Evolutionary conservation across 2,329 filamentous ascomycete genomes (phyloP), one percentile per base, ranked within the genome.

Genomic region (Sporothrix curviconia): DNA sequence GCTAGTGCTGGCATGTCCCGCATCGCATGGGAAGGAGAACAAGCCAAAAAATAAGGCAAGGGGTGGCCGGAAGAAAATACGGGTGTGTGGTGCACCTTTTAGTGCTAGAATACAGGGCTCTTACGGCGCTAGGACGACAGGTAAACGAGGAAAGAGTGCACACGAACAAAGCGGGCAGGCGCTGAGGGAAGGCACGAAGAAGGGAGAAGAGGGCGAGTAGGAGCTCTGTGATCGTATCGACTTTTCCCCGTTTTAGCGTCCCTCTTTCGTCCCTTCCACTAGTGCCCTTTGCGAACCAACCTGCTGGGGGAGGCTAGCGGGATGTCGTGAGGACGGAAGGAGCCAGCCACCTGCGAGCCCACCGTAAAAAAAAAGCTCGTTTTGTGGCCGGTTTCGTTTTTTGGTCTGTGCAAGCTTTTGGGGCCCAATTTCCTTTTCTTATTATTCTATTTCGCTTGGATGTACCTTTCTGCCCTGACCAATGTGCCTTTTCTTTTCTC

Each of bases 301-400:
- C 50, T 53, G 50, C 25, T 53, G 50, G 50, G 37, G 50, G 50
- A 53, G 50, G 9, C 50, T 53, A 53, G 50, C 24, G 50, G 50
- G 24, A 42, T 43, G 42, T 42, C 14, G 37, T 42, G 25, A 30
- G 42, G 25, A 42, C 37, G 47, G 47, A 24, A 12, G 17, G 32
- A 34, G n/a, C n/a, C n/a, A n/a, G n/a, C n/a, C n/a, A n/a, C n/a
- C n/a, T 4, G 32, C 9, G 40, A 43, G n/a, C n/a, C 44, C 44
- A 34, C 25, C 9, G n/a, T 19, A 25, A 37, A 25, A 50, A 24
- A 19, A 17, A 4, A 36, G 46, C 30, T 34, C 46, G 24, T n/a
- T 50, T 17, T 19, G 19, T 37, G 14, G 19, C 47, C 47, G 37
- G 37, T 37, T 14, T 37, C 46, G 17, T 34, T 49, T 22, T 17